Evolutionary conservation across 1,139 yeast species (phyloP), one percentile per base, ranked within the genome.

Genomic region (Chernovozyma sophiae-reginae): DNA sequence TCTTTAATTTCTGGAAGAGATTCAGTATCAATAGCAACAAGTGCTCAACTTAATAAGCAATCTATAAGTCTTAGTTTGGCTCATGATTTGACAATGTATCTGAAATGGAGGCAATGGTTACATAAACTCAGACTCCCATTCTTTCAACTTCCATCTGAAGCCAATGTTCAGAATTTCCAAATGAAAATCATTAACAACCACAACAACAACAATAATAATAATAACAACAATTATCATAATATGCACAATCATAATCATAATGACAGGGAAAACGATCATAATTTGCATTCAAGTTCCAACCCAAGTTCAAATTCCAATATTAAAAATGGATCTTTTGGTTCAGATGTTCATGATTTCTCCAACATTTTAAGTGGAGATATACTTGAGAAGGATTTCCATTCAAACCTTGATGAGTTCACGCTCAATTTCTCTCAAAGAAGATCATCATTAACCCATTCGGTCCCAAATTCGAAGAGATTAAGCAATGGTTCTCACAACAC

Each of bases 61-160:
- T 60, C 65, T 1, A 36, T 58, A 7, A 52, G 62, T 35, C 55
- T 55, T 6, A 54, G 61, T 32, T 51, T 47, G 34, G 56, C 52
- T n/a, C 53, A 59, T 12, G 61, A 60, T 35, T 38, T 54, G 25
- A 36, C 45, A 16, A 43, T 46, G 29, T 64, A 55, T 40, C 49
- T 64, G 1, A 32, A 30, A 10, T 69, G 74, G 73, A 59, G 80
- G 44, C 56, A 55, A 17, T 40, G 58, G 39, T 38, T 71, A 29
- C 54, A 58, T 42, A 53, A 51, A 44, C 44, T 69, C 17, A 51
- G 50, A n/a, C 50, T 70, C 24, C 80, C 80, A 4, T 53, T 73
- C 15, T 73, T 63, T 46, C 46, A 47, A 26, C 55, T 74, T 22
- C 79, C 80, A 2, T 55, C 64, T 1, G 70, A 65, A 19, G 57